Evolutionary conservation across 2,329 filamentous ascomycete genomes (phyloP).

Genomic region (Phoma sp.): DNA sequence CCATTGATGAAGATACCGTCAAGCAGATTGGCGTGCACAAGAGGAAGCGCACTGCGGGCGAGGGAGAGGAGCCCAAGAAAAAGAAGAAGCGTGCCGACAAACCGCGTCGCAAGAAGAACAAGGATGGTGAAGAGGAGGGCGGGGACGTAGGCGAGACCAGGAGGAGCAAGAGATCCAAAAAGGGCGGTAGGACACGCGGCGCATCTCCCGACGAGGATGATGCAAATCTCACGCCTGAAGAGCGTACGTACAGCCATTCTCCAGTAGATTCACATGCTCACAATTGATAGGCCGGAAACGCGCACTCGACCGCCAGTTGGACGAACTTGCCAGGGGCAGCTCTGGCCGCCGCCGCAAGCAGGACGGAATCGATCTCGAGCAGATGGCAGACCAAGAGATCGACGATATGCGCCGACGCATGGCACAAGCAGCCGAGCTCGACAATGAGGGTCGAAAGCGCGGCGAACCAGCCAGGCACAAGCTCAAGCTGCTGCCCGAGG

Average conservation of each 20-base stretch:
- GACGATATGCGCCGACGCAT: constrained; percentile 86
- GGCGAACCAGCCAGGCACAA: constrained; percentile 88
- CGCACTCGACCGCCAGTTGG: constrained; percentile 85
- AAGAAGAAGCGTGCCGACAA: constrained; percentile 70
- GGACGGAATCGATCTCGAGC: constrained; percentile 90
- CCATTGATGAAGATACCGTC: constrained; percentile 67
- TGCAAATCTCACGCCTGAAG: constrained; percentile 80
- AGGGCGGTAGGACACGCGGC: constrained; percentile 45
- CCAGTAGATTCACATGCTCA: neutral
- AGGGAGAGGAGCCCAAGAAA: constrained; percentile 66
- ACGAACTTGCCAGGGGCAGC: constrained; percentile 84
- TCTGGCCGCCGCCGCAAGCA: constrained; percentile 76
- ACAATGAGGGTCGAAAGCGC: constrained; percentile 80
- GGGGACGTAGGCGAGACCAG: constrained; percentile 60
- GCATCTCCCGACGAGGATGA: constrained; percentile 67
- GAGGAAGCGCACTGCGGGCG: constrained; percentile 67
- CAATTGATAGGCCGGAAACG: constrained; percentile 66
- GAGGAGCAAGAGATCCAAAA: constrained; percentile 57
- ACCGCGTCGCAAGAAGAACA: constrained; percentile 58
- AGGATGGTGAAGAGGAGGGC: constrained; percentile 53
- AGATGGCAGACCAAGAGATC: constrained; percentile 88
- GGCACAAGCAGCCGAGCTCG: constrained; percentile 85
- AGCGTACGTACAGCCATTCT: constrained; percentile 61
- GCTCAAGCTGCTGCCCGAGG: constrained; percentile 89
- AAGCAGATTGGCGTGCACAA: constrained; percentile 67